Evolutionary conservation across 805 yeast genomes (phyloP).

Genomic region (Lachancea cidri): DNA sequence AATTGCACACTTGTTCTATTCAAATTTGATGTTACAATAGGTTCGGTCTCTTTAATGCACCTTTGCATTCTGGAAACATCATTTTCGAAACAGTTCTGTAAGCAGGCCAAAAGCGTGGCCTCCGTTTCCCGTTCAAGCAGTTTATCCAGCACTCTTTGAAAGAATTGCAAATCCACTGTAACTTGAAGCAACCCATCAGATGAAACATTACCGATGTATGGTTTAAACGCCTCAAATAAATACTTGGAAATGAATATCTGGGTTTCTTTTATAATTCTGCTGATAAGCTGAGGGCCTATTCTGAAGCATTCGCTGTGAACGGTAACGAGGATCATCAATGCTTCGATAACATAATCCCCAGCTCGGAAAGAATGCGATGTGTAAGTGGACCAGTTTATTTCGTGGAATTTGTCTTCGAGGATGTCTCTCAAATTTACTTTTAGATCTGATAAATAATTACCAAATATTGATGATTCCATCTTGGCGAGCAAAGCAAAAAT

Average conservation of each 20-base stretch:
- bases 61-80: constrained; percentile 21
- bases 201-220: constrained; percentile 41
- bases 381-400: constrained; percentile 40
- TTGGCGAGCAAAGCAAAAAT: constrained; percentile 41
- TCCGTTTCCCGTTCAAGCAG: constrained; percentile 29
- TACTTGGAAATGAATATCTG: constrained; percentile 35
- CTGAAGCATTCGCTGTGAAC: constrained; percentile 48
- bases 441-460: constrained; percentile 47
- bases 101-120: constrained; percentile 27
- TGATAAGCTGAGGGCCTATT: constrained; percentile 43
- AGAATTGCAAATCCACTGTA: constrained; percentile 49
- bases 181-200: constrained; percentile 46
- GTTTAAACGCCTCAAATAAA: constrained; percentile 38
- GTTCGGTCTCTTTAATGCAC: constrained; percentile 26
- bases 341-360: constrained; percentile 45
- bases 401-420: constrained; percentile 37
- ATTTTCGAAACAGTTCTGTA: constrained; percentile 32
- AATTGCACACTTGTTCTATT: constrained; percentile 29
- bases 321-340: constrained; percentile 43
- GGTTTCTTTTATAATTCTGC: constrained; percentile 41
- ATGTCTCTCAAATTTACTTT: constrained; percentile 38
- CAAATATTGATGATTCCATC: constrained; percentile 50
- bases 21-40: constrained; percentile 29
- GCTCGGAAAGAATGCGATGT: constrained; percentile 36
- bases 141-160: constrained; percentile 32